Conservation (phyloP, 331 rosid species). For the Rhamnella rubrinervis region DNA sequence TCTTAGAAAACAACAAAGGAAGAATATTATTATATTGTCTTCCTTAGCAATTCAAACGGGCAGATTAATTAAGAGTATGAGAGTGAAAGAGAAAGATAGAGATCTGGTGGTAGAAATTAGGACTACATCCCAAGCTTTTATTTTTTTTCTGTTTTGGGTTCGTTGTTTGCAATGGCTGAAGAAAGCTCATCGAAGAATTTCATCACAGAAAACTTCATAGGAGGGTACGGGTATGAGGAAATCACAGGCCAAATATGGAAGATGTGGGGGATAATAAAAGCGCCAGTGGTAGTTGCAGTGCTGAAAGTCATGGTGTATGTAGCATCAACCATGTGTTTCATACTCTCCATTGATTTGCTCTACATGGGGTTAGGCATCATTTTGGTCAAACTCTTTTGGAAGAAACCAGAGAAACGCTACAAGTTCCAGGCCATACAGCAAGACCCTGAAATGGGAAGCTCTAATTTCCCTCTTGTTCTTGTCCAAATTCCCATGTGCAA, state of each 20-base stretch:
- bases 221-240: slow-evolving; percentile 40
- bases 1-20: too few species aligned
- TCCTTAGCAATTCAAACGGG: too few species aligned
- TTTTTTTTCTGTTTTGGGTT: too few species aligned
- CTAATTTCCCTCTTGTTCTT: slow-evolving; percentile 75
- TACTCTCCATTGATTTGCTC: slow-evolving; percentile 73
- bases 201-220: slow-evolving; percentile 53
- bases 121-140: too few species aligned
- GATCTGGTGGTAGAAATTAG: too few species aligned
- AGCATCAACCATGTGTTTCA: slow-evolving; percentile 68
- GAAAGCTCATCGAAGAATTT: slow-evolving; percentile 15
- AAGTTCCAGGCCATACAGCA: slow-evolving; percentile 54
- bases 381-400: slow-evolving; percentile 74
- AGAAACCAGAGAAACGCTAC: slow-evolving; percentile 75
- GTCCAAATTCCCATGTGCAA: slow-evolving; percentile 91
- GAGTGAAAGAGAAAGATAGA: too few species aligned
- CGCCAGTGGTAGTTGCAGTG: slow-evolving; percentile 79
- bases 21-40: too few species aligned
- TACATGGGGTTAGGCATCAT: slow-evolving; percentile 83
- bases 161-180: too few species aligned
- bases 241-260: slow-evolving; percentile 47
- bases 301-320: slow-evolving; percentile 49
- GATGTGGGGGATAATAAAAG: slow-evolving; percentile 71
- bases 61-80: too few species aligned
- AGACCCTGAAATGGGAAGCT: slow-evolving; percentile 62